These are phyloP conservation scores for Apiospora hydei DNA, from an alignment of 2,329 filamentous ascomycete species.

Conservation along the genomic window DNA sequence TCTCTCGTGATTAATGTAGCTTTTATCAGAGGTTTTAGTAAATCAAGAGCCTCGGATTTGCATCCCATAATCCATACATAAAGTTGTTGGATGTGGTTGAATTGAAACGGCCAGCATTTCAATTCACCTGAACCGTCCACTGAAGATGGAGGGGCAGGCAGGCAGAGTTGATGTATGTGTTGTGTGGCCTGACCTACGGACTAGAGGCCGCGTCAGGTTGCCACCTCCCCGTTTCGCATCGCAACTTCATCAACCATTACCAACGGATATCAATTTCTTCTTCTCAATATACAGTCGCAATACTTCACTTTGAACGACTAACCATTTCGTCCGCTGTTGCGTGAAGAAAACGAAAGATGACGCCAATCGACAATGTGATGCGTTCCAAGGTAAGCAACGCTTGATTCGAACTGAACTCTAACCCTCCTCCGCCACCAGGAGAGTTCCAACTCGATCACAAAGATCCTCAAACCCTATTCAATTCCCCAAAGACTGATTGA, in stretches of 20 bases:
- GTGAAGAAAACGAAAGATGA: conserved; percentile 56
- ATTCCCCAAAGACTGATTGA: neutral
- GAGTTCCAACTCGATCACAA: neutral
- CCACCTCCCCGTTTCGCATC: conserved; percentile 17
- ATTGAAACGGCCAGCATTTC: conserved; percentile 1
- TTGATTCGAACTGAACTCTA: too few species aligned
- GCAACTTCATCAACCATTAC: neutral
- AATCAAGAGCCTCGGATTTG: neutral
- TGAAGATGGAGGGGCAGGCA: neutral
- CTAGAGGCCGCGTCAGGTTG: conserved; percentile 12
- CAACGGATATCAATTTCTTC: neutral
- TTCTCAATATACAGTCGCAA: too few species aligned
- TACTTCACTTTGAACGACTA: too few species aligned
- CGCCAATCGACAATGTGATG: conserved; percentile 71
- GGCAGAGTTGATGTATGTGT: neutral
- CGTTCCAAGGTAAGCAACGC: conserved; percentile 68
- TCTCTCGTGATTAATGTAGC: neutral
- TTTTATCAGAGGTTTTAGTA: neutral
- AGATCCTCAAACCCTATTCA: neutral
- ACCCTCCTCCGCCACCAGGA: too few species aligned
- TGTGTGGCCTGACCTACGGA: neutral
- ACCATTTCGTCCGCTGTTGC: neutral
- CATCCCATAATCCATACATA: neutral
- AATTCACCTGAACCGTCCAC: neutral
- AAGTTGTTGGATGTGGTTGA: neutral